These are phyloP conservation scores for Dianthus caryophyllus DNA, from an alignment of 148 eudicot genomes.

Conservation along the genomic window DNA sequence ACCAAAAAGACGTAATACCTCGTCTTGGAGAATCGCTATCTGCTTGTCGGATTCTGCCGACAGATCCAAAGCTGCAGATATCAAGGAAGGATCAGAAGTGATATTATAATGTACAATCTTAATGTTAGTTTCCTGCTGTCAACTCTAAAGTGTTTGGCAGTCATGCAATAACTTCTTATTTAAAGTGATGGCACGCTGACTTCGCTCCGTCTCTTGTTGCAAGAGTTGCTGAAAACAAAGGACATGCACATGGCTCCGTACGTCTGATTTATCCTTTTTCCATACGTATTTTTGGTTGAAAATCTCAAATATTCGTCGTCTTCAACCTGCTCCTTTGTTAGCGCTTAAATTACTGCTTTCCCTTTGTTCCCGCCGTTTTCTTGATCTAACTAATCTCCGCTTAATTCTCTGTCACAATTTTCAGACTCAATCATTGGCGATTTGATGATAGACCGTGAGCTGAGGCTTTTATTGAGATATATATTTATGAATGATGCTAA, in stretches of 20 bases:
- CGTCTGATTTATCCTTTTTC: too few relatives aligned
- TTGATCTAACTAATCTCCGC: too few relatives aligned
- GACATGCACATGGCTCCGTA: too few relatives aligned
- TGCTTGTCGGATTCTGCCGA: conserved; percentile 56
- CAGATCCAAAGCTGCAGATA: conserved; percentile 45
- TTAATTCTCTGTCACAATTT: too few relatives aligned
- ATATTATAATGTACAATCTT: conserved; percentile 40
- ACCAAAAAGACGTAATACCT: conserved; percentile 41
- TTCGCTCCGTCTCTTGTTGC: conserved; percentile 42
- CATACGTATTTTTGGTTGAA: too few relatives aligned
- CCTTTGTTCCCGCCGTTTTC: too few relatives aligned
- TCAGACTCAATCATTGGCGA: too few relatives aligned
- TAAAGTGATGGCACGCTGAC: conserved; percentile 34
- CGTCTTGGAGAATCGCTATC: conserved; percentile 44
- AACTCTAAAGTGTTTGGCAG: conserved; percentile 50
- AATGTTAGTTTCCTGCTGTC: conserved; percentile 55
- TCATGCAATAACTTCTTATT: conserved; percentile 62
- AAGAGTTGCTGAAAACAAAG: conserved; percentile 45
- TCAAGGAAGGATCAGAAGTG: conserved; percentile 40
- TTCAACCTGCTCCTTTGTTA: too few relatives aligned
- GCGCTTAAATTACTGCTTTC: too few relatives aligned
- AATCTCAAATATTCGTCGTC: too few relatives aligned
- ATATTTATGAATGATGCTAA: conserved; percentile 43
- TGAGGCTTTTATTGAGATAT: conserved; percentile 52
- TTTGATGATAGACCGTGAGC: conserved; percentile 35